Evolutionary conservation across 257 asterid genomes (phyloP).

Genomic region (Penstemon davidsonii): DNA sequence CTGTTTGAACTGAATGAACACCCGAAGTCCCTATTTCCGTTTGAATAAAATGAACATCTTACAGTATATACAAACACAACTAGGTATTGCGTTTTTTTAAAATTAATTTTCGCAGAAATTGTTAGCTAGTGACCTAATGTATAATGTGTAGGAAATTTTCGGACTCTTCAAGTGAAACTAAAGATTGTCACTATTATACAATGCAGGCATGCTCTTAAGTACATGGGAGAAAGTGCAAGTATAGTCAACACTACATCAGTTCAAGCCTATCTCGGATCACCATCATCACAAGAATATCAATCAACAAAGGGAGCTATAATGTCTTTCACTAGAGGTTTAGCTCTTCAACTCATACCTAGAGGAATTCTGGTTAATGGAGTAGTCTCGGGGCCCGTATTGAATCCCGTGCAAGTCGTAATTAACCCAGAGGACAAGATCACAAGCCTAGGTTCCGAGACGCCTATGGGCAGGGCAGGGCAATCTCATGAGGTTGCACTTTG

Average conservation of each 20-base stretch:
- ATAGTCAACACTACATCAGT: slow-evolving; percentile 35
- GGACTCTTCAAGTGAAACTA: too few relatives aligned
- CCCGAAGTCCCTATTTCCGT: too few relatives aligned
- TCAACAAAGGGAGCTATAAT: slow-evolving; percentile 39
- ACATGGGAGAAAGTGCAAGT: slow-evolving; percentile 34
- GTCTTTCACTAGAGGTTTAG: slow-evolving; percentile 34
- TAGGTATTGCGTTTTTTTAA: too few relatives aligned
- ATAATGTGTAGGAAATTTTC: too few relatives aligned
- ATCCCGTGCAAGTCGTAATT: slow-evolving; percentile 24
- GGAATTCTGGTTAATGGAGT: slow-evolving; percentile 28
- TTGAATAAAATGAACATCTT: too few relatives aligned
- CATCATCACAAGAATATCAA: slow-evolving; percentile 21
- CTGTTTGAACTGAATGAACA: too few relatives aligned
- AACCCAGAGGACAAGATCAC: slow-evolving; percentile 18
- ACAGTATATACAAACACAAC: too few relatives aligned
- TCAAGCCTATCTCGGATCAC: slow-evolving; percentile 22
- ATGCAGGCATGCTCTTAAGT: slow-evolving; percentile 35
- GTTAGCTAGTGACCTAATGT: too few relatives aligned
- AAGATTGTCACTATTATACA: too few relatives aligned
- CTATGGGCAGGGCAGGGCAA: slow-evolving; percentile 29
- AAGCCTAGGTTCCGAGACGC: slow-evolving; percentile 24
- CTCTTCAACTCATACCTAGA: slow-evolving; percentile 26
- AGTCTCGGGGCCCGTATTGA: slow-evolving; percentile 31
- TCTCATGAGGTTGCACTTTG: slow-evolving; percentile 32
- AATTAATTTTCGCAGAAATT: too few relatives aligned